Conservation (phyloP, 140 eudicot genomes). For the Bidens hawaiensis region DNA sequence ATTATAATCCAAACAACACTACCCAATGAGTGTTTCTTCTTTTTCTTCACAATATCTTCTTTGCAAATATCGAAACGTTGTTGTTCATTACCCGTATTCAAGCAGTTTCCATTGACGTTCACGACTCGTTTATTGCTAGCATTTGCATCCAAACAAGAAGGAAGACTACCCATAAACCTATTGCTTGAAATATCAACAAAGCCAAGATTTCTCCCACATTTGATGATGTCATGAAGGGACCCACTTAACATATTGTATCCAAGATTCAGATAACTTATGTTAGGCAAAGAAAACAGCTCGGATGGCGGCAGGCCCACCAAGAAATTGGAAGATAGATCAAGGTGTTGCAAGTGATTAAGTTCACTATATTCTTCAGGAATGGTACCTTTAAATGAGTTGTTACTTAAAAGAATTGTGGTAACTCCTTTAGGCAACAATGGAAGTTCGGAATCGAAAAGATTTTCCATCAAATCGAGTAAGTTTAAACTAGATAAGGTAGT, state of each 20-base stretch:
- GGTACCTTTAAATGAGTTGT: conserved; percentile 58
- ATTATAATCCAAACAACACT: conserved; percentile 34
- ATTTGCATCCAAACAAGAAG: conserved; percentile 51
- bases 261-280: conserved; percentile 73
- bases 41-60: conserved; percentile 15
- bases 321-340: conserved; percentile 65
- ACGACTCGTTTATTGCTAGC: conserved; percentile 52
- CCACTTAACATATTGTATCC: conserved; percentile 77
- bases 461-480: conserved; percentile 72
- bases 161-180: conserved; percentile 65
- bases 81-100: conserved; percentile 35
- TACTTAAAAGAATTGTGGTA: conserved; percentile 65
- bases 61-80: conserved; percentile 58
- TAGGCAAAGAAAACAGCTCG: conserved; percentile 59
- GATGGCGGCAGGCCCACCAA: conserved; percentile 54
- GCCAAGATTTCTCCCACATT: conserved; percentile 75
- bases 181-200: conserved; percentile 75
- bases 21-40: conserved; percentile 31
- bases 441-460: conserved; percentile 53
- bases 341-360: conserved; percentile 63
- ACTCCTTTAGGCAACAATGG: conserved; percentile 70
- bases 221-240: conserved; percentile 48
- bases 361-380: conserved; percentile 52
- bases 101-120: conserved; percentile 69
- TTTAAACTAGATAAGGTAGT: conserved; percentile 44